Base-by-base conservation (phyloP, 2,329 filamentous ascomycete genomes). In the Aaosphaeria pasadenensis region DNA sequence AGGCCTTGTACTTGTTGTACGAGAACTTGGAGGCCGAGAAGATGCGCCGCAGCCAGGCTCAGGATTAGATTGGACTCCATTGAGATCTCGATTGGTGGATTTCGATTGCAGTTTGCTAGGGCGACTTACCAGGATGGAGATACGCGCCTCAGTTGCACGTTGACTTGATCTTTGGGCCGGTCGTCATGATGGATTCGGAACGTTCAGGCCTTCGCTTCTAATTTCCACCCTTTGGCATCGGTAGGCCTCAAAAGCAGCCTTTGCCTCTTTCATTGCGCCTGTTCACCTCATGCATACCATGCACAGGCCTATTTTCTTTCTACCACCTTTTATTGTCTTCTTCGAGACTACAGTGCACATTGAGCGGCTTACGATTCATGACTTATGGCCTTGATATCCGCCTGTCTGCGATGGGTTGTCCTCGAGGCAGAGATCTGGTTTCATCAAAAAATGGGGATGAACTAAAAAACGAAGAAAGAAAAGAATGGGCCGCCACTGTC, bases 1-100 rank as follows among this genome's bases (percentile, higher is more conserved):
- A 91, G 60, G 94, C 94, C 4, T 80, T 99, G 30, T 96, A 96
- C 74, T 85, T 99, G 46, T 80, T 99, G 55, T 99, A 99, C 71
- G 94, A 99, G 80, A 99, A 99, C 74, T 84, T 99, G 44, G 94
- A 99, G 77, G 92, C 91, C 11, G 94, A 99, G 79, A 99, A 99
- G 83, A 95, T 95, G 85, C 90, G 94, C 64, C 89, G 94, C 70
- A 95, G 90, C 79, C 82, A 85, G 53, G 78, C 80, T 41, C 77
- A 80, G 57, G 80, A 83, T 64, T 82, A 63, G 52, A 47, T 53
- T 50, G 39, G 33, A 24, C n/a, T 9, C 33, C 7, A n/a, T 36
- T 9, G 33, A 36, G 17, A 5, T 30, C 41, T 39, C 36, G 35
- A 29, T 24, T 39, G 32, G 29, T 24, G 36, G 30, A 39, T n/a